These are phyloP conservation scores for Elongisporangium senticosum DNA, from an alignment of 352 stramenopile species.

Conservation along the genomic window DNA sequence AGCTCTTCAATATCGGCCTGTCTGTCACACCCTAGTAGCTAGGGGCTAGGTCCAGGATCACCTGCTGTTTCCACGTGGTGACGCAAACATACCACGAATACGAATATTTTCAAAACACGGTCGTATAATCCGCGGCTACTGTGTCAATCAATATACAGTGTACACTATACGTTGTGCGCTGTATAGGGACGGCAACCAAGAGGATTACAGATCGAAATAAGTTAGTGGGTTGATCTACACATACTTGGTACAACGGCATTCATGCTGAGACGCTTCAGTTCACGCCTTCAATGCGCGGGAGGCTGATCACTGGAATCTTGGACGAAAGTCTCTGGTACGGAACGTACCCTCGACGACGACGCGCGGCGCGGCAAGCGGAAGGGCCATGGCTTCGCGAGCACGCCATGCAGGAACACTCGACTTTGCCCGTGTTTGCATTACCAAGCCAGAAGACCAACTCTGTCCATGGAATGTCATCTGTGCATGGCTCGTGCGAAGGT, in stretches of 20 bases:
- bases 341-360: constrained; percentile 17
- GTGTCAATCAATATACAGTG: no score
- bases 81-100: neutral
- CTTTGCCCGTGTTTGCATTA: constrained; percentile 35
- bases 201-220: constrained; percentile 1
- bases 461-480: constrained; percentile 43
- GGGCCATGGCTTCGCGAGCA: constrained; percentile 10
- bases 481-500: constrained; percentile 43
- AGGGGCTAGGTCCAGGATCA: neutral
- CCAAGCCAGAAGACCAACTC: constrained; percentile 61
- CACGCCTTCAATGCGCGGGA: constrained; percentile 57
- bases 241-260: constrained; percentile 2
- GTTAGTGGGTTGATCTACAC: constrained; percentile 5
- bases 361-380: constrained; percentile 2
- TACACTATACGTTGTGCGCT: no score
- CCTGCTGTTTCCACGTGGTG: neutral
- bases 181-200: no score
- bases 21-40: neutral
- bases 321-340: constrained; percentile 44
- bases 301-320: constrained; percentile 48
- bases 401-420: constrained; percentile 33
- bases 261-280: constrained; percentile 27
- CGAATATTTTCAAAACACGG: neutral
- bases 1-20: constrained; percentile 11
- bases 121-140: no score